Evolutionary conservation across 495 filamentous ascomycete species (phyloP).

Genomic region (Xylaria castorea): DNA sequence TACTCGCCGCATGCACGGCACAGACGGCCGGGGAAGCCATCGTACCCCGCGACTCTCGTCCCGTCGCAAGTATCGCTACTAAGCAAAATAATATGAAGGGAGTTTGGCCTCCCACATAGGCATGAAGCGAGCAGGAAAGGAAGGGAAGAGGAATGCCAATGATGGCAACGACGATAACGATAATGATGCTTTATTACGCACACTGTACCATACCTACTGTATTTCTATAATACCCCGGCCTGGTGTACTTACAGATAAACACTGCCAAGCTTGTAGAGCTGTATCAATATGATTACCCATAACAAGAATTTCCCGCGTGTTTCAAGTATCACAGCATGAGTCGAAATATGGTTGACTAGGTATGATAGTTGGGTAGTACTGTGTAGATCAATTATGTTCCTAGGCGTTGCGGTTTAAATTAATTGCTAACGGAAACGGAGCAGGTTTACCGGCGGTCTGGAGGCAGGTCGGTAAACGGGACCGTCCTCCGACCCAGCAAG

Average conservation of each 20-base stretch:
- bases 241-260: background rate
- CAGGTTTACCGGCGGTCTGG: background rate
- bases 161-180: background rate
- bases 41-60: conserved; percentile 31
- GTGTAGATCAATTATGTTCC: background rate
- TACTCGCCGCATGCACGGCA: conserved; percentile 73
- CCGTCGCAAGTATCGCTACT: conserved; percentile 32
- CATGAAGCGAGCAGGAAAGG: background rate
- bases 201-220: conserved; percentile 14
- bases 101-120: background rate
- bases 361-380: background rate
- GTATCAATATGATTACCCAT: background rate
- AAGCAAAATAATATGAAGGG: background rate
- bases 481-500: background rate
- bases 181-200: background rate
- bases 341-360: background rate
- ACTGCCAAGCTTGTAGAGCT: background rate
- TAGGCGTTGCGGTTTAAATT: background rate
- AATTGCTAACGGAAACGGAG: background rate
- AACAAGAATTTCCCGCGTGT: background rate
- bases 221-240: conserved; percentile 9
- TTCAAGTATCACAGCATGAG: background rate
- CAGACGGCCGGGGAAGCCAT: conserved; percentile 65
- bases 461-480: background rate
- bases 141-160: background rate